Evolutionary conservation across 371 early-diverging fungal species (phyloP), one percentile per base, ranked within the genome.

Genomic region (Apophysomyces elegans): DNA sequence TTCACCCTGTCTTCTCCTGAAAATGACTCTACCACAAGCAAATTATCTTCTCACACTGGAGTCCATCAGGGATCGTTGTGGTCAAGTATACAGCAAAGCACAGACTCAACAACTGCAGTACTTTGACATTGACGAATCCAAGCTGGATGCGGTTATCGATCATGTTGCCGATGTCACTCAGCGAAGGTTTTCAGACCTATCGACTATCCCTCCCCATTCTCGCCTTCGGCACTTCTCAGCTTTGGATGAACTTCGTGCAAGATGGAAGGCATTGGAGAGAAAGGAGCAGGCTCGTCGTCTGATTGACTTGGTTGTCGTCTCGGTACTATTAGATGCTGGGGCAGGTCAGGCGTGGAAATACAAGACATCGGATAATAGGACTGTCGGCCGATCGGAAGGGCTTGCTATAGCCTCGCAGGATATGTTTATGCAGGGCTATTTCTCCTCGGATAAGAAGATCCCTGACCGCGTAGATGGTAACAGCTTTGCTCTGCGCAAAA

Each of bases 241-340:
- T 43, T 56, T 88, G 36, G 74, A 79, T 36, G 74, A 74, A 26
- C 75, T 94, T 59, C 65, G 84, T 0, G 37, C 67, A 12, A 45
- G 57, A 36, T 77, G 76, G 76, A 58, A 68, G 16, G 64, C 59
- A 12, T 65, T 80, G 5, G 85, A 85, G 43, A 66, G 65, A 8
- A 56, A 80, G 36, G 94, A 93, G 72, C 78, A 80, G 14, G 80
- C 90, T 12, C 86, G 93, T 21, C 84, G 95, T 12, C 65, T 93
- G 7, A 73, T 96, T 8, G 97, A 97, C 72, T 74, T 96, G 59
- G 91, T 93, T 50, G 86, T 95, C 39, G 93, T 96, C 0, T 93
- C 94, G 2, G 97, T 97, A 6, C 81, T 97, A 26, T 79, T 97
- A 8, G 97, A 97, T 72, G 97, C 97, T 8, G 97, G 97, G 0